These are phyloP conservation scores for Symbiotaphrina buchneri DNA, from an alignment of 495 filamentous ascomycete genomes.

Conservation along the genomic window DNA sequence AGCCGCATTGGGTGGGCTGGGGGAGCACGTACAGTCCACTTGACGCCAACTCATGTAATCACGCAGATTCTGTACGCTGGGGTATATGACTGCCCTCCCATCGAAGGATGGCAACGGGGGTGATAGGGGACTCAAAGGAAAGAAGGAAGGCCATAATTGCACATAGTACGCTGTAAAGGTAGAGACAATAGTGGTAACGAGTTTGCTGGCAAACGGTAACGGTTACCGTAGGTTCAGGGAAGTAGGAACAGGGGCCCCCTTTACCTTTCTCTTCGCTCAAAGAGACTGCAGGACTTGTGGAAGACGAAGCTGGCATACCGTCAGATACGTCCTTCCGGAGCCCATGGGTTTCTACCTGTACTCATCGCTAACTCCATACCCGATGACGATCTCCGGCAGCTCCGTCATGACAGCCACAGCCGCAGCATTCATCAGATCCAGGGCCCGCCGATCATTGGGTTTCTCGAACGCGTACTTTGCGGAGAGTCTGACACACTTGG, in stretches of 20 bases:
- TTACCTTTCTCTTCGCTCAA: slow-evolving; percentile 70
- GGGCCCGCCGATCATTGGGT: slow-evolving; percentile 71
- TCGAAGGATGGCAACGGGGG: slow-evolving; percentile 74
- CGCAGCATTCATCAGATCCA: slow-evolving; percentile 87
- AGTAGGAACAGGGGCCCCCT: slow-evolving; percentile 5
- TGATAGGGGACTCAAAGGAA: slow-evolving; percentile 42
- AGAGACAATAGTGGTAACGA: slow-evolving; percentile 73
- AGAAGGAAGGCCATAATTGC: slow-evolving; percentile 54
- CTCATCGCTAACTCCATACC: slow-evolving; percentile 87
- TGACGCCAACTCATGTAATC: slow-evolving; percentile 97
- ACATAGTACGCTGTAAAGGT: slow-evolving; percentile 89
- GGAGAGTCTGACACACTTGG: slow-evolving; percentile 33
- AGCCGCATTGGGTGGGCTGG: too few relatives aligned
- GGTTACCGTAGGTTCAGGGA: neutral
- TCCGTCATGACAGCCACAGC: slow-evolving; percentile 67
- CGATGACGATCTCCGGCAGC: slow-evolving; percentile 63
- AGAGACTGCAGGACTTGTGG: slow-evolving; percentile 54
- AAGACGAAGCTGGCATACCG: slow-evolving; percentile 51
- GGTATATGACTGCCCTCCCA: slow-evolving; percentile 75
- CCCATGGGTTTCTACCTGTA: slow-evolving; percentile 34
- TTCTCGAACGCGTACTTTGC: slow-evolving; percentile 68
- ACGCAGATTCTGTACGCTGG: slow-evolving; percentile 48
- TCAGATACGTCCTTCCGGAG: neutral
- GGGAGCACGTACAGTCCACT: slow-evolving; percentile 53
- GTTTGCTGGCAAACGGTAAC: slow-evolving; percentile 33